phyloP scores from a whole-genome alignment of 2,329 filamentous ascomycete genomes.

The Grosmannia huntii region DNA sequence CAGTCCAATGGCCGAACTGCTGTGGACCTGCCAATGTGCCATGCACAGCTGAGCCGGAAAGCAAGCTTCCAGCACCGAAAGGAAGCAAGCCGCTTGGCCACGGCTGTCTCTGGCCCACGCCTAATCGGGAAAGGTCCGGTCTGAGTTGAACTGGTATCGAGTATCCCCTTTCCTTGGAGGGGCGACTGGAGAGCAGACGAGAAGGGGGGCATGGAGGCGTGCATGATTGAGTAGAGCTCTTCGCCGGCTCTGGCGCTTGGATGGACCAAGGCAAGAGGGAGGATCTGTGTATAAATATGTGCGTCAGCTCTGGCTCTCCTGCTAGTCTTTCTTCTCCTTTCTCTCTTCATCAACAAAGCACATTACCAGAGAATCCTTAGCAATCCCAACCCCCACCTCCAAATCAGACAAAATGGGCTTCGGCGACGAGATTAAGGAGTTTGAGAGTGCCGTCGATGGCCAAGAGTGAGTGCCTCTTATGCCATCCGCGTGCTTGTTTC shows the following conservation, averaged over 20 bases:
- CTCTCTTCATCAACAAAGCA: not conserved
- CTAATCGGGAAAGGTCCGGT: not conserved
- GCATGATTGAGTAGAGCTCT: not conserved
- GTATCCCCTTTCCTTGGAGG: not conserved
- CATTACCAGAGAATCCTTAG: not conserved
- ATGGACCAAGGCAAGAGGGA: not conserved
- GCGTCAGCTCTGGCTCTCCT: not conserved
- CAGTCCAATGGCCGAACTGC: not conserved
- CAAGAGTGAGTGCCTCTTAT: conserved; percentile 11
- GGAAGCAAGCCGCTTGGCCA: not conserved
- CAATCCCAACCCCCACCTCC: not conserved
- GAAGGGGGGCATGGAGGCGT: not conserved
- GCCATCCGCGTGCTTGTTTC: not conserved
- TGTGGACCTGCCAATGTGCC: not conserved
- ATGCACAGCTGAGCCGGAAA: not conserved
- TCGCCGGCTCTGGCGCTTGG: not conserved
- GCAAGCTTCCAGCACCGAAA: not conserved
- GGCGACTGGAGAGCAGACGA: not conserved
- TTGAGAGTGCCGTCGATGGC: conserved; percentile 19
- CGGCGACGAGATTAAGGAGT: conserved; percentile 19
- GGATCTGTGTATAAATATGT: not conserved
- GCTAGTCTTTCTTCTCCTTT: not conserved
- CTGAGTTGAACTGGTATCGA: not conserved
- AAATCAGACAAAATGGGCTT: conserved; percentile 10
- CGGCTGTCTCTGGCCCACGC: not conserved